Evolutionary conservation across 805 yeast genomes (phyloP), one percentile per base, ranked within the genome.

Genomic region (Starmerella apis): DNA sequence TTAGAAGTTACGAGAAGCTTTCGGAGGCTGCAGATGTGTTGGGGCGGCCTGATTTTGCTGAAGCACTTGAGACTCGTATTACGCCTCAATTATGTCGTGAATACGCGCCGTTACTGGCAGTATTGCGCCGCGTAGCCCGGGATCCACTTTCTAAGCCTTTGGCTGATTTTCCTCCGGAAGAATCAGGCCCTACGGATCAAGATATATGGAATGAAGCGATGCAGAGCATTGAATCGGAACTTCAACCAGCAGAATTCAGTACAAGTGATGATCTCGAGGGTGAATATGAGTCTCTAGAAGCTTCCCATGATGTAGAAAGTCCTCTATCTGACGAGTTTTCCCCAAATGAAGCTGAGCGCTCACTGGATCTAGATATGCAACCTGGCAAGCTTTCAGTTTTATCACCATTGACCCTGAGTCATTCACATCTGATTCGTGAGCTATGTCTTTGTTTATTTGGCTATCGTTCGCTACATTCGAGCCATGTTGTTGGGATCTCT

Each of bases 41-140:
- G 2, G 68, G 66, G 8, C 57, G 65, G 22, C 52, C 53, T 23
- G 65, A 62, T 14, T 48, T 65, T 11, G 61, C 68, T 2, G 47
- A 41, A 23, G 60, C 54, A 20, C 51, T 66, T 33, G 46, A 46
- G 14, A 38, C 24, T 5, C 56, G 62, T 30, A 52, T 65, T n/a
- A 49, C 56, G 7, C 33, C 20, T 18, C 24, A 38, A 5, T 46
- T 60, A 19, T 51, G 59, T 24, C 44, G 30, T 11, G 38, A 47
- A 8, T 46, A 58, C 31, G 63, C 60, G 3, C 48, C 49, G 20
- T 31, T 52, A 16, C 56, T 63, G 18, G 46, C 46, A 4, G 51
- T 62, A 33, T 47, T 64, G 8, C 51, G 54, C 18, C 49, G 43
- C 10, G 52, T 63, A 8, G 53, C 60, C 3, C 43, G 52, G 8